Base-by-base conservation (phyloP, 75 land plant genomes). In the Selaginella moellendorffii region DNA sequence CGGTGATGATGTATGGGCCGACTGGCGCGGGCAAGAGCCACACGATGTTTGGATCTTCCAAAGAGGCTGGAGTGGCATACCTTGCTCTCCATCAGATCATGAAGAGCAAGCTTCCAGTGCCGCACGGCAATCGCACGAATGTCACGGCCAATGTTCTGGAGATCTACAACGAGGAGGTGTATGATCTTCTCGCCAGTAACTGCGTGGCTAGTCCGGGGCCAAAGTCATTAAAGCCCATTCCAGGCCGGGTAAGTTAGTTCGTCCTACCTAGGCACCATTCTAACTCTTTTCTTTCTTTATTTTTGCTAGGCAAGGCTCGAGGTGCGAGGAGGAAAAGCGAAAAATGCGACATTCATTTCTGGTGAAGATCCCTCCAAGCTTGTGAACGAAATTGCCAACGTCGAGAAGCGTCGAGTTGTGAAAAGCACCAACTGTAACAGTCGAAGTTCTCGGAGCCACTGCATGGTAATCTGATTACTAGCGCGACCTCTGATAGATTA, bases 1-100 rank as follows among this genome's bases (percentile, higher is more conserved):
- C 95, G 0, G 67, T 91, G 19, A 91, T 91, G 93, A 87, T 91
- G 97, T 91, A 91, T 66, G 97, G 97, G 2, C 97, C 97, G 2
- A 91, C 97, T 1, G 97, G 97, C 2, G 79, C 93, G 21, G 97
- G 97, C 59, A 91, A 91, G 84, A 88, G 95, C 67, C 82, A 87
- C 59, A 91, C 97, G 2, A 91, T 91, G 97, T 91, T 91, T 65
- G 97, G 97, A 42, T 84, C 76, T 28, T 5, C 84, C 1, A 78
- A 74, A 56, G 76, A 87, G 68, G 82, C 85, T 1, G 97, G 97
- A 30, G 88, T 91, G 23, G 88, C 90, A 58, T 88, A 87, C 56
- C 74, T 68, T 30, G 85, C 97, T 5, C 67, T 91, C 64, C 80
- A 63, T 56, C 85, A 83, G 30, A 85, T 91, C 22, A 56, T 91